Evolutionary conservation across 2,329 filamentous ascomycete species (phyloP).

Genomic region (Pseudogymnoascus sp.): DNA sequence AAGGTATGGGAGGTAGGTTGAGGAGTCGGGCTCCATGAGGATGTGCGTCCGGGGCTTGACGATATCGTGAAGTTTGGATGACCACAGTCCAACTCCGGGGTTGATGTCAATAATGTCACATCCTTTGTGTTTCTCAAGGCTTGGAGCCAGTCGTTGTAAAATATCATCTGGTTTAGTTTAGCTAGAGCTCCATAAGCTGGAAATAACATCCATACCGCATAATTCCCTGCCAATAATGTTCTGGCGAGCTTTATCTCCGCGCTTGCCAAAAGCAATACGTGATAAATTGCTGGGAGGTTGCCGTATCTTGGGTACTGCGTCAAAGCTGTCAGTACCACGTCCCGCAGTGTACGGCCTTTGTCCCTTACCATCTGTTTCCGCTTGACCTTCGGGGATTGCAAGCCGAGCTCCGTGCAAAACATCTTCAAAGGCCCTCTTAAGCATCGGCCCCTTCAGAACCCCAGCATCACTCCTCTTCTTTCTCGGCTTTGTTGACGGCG

Average conservation of each 20-base stretch:
- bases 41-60: constrained; percentile 76
- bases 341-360: background rate
- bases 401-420: background rate
- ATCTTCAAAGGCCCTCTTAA: constrained; percentile 1
- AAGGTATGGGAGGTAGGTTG: constrained; percentile 51
- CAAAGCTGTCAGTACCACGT: background rate
- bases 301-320: background rate
- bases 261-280: background rate
- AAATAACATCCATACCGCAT: constrained; percentile 33
- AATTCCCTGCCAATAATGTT: constrained; percentile 46
- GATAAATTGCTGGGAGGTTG: background rate
- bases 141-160: constrained; percentile 58
- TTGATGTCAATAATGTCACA: constrained; percentile 85
- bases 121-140: constrained; percentile 60
- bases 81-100: constrained; percentile 73
- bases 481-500: background rate
- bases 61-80: constrained; percentile 62
- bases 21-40: constrained; percentile 64
- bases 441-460: background rate
- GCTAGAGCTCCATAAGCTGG: background rate
- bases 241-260: constrained; percentile 36
- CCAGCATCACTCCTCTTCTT: background rate
- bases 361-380: background rate
- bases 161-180: constrained; percentile 53
- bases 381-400: background rate